A percentile compares a stretch with the other conserved stretches of the same genome.
Evolutionary conservation across 305 asterid genomes (phyloP).

Genomic region (Vinca major): DNA sequence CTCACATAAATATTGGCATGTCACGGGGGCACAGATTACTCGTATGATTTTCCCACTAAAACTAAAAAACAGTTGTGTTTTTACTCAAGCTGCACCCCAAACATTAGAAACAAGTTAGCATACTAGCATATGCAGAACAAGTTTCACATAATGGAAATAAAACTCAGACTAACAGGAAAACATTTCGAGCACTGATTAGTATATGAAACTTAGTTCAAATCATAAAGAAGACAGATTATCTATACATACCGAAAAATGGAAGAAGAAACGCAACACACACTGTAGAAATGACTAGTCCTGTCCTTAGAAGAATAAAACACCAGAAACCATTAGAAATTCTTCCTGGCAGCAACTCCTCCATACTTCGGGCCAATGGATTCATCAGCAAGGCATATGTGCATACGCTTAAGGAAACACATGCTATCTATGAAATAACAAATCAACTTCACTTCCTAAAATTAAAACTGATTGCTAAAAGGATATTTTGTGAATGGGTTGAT

Average conservation of each 20-base stretch:
- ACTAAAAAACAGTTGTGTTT: no score
- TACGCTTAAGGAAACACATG: conserved; percentile 7
- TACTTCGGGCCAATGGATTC: conserved; percentile 48
- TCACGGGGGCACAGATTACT: no score
- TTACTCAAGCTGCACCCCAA: no score
- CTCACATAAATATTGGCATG: no score
- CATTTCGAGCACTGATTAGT: neutral
- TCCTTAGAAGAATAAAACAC: conserved; percentile 43
- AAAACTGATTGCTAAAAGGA: conserved; percentile 1
- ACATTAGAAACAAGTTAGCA: neutral
- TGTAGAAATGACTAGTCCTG: conserved; percentile 41
- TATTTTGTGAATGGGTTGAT: conserved; percentile 48
- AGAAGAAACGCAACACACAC: conserved; percentile 41
- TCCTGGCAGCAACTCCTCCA: conserved; percentile 46
- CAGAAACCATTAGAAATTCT: conserved; percentile 29
- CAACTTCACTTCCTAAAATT: neutral
- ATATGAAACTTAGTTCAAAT: neutral
- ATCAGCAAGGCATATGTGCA: conserved; percentile 44
- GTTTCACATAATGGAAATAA: neutral
- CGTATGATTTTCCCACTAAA: no score
- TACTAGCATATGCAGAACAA: no score
- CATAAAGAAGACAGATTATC: conserved; percentile 1
- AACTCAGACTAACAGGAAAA: neutral
- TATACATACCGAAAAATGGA: conserved; percentile 45
- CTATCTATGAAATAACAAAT: neutral